A percentile compares a stretch with the other conserved stretches of the same genome.
phyloP scores from a whole-genome alignment of 495 filamentous ascomycete species.

The Penicillium pulvis region DNA sequence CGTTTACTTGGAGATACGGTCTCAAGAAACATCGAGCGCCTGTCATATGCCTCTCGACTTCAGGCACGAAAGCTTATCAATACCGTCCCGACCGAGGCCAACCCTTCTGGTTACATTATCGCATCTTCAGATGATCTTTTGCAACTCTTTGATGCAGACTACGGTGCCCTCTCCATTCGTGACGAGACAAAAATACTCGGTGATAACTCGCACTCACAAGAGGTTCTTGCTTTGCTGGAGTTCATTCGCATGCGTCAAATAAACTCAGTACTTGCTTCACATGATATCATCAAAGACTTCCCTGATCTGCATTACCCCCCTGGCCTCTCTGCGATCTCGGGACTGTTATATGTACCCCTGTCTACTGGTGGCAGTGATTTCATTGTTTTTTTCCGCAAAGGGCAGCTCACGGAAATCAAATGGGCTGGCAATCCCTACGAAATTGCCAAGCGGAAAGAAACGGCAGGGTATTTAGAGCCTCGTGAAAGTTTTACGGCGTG shows the following conservation, averaged over 20 bases:
- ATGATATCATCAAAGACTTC: constrained; percentile 78
- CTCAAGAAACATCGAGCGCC: constrained; percentile 84
- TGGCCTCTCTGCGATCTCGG: constrained; percentile 78
- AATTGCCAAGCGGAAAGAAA: constrained; percentile 50
- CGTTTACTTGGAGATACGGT: constrained; percentile 86
- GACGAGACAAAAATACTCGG: constrained; percentile 90
- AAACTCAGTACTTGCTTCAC: constrained; percentile 75
- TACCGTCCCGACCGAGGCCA: constrained; percentile 70
- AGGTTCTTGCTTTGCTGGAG: constrained; percentile 82
- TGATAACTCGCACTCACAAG: constrained; percentile 72
- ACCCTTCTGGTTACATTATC: constrained; percentile 90
- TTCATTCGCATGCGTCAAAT: constrained; percentile 78
- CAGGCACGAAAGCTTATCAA: constrained; percentile 54
- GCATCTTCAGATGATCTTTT: constrained; percentile 87
- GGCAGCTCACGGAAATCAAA: constrained; percentile 76
- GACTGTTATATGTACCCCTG: constrained; percentile 80
- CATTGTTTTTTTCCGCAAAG: constrained; percentile 87
- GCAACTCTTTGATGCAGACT: constrained; percentile 86
- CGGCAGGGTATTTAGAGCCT: constrained; percentile 34
- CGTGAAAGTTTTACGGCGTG: constrained; percentile 40
- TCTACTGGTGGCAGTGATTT: constrained; percentile 79
- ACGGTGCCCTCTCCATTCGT: constrained; percentile 80
- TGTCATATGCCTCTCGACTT: constrained; percentile 82
- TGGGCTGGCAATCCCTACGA: constrained; percentile 97
- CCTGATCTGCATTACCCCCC: constrained; percentile 79